These are phyloP conservation scores for Panellus pusillus DNA, from an alignment of 768 basidiomycete species.

Conservation along the genomic window DNA sequence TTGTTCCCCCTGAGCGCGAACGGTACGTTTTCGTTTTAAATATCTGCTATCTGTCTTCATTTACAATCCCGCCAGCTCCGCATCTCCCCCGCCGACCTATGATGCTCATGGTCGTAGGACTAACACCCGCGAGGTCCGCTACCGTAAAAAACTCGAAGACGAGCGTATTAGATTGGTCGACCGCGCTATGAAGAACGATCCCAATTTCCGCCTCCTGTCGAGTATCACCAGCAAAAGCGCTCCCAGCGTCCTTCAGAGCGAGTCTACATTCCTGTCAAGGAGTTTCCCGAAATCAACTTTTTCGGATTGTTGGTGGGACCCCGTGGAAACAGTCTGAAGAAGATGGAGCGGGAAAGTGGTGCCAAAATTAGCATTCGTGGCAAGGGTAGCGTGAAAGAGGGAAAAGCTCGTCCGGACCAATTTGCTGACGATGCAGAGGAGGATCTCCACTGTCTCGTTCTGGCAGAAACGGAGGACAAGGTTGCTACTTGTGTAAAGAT, in stretches of 20 bases:
- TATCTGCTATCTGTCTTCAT: slow-evolving; percentile 28
- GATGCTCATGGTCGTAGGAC: slow-evolving; percentile 97
- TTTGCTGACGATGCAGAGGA: slow-evolving; percentile 97
- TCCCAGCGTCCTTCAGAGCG: slow-evolving; percentile 94
- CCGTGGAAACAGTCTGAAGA: slow-evolving; percentile 98
- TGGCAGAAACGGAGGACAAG: slow-evolving; percentile 90
- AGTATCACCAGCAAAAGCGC: slow-evolving; percentile 94
- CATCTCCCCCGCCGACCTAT: slow-evolving; percentile 96
- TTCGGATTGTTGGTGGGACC: slow-evolving; percentile 98
- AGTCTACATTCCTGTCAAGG: slow-evolving; percentile 99
- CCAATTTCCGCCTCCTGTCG: slow-evolving; percentile 95
- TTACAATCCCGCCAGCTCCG: slow-evolving; percentile 56
- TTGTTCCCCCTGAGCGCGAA: slow-evolving; percentile 93
- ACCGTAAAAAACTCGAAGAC: slow-evolving; percentile 92
- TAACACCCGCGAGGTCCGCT: slow-evolving; percentile 97
- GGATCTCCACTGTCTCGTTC: slow-evolving; percentile 96
- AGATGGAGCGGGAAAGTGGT: slow-evolving; percentile 97
- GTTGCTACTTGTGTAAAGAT: slow-evolving; percentile 88
- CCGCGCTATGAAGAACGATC: slow-evolving; percentile 95
- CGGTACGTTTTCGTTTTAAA: slow-evolving; percentile 48
- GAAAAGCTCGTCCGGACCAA: slow-evolving; percentile 93
- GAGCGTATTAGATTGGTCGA: slow-evolving; percentile 93
- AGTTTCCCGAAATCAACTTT: slow-evolving; percentile 99
- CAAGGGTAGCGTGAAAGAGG: slow-evolving; percentile 98
- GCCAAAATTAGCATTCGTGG: slow-evolving; percentile 98